Percentiles rank a stretch among this genome's conserved stretches.
Conservation (phyloP, 345 rosid genomes). For the Pistacia atlantica region DNA sequence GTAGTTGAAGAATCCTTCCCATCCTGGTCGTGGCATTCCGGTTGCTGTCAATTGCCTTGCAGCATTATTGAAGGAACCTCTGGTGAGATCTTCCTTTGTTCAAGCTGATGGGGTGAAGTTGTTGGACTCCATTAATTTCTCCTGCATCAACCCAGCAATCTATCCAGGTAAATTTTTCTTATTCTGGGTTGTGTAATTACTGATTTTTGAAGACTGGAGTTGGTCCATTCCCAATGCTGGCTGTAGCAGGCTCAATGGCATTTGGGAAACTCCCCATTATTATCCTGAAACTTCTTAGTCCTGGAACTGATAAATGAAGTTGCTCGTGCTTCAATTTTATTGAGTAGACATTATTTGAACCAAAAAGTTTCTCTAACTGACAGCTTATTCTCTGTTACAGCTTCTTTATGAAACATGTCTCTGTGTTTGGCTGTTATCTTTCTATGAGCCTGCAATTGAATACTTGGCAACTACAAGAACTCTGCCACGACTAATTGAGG, state of each 20-base stretch:
- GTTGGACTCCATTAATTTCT: constrained; percentile 74
- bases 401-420: constrained; percentile 96
- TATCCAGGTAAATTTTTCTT: constrained; percentile 61
- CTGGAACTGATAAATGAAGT: constrained; percentile 9
- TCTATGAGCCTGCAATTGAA: constrained; percentile 89
- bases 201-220: constrained; percentile 3
- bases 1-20: constrained; percentile 91
- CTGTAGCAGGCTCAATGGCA: constrained; percentile 5
- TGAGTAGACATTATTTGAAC: constrained; percentile 2
- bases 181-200: neutral
- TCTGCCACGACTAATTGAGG: constrained; percentile 76
- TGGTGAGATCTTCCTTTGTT: constrained; percentile 90
- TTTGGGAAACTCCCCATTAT: neutral
- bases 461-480: constrained; percentile 85
- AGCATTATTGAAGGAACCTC: constrained; percentile 78
- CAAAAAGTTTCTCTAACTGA: constrained; percentile 13
- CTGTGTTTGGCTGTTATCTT: constrained; percentile 91
- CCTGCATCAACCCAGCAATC: constrained; percentile 99
- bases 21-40: constrained; percentile 79
- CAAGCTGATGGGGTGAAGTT: constrained; percentile 91
- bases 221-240: neutral
- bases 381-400: constrained; percentile 41
- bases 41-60: constrained; percentile 78
- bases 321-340: constrained; percentile 1
- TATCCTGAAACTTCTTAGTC: neutral